Percentiles rank a stretch among this genome's conserved stretches.
Evolutionary conservation across 495 filamentous ascomycete genomes (phyloP).

Genomic region (Xylaria palmicola): DNA sequence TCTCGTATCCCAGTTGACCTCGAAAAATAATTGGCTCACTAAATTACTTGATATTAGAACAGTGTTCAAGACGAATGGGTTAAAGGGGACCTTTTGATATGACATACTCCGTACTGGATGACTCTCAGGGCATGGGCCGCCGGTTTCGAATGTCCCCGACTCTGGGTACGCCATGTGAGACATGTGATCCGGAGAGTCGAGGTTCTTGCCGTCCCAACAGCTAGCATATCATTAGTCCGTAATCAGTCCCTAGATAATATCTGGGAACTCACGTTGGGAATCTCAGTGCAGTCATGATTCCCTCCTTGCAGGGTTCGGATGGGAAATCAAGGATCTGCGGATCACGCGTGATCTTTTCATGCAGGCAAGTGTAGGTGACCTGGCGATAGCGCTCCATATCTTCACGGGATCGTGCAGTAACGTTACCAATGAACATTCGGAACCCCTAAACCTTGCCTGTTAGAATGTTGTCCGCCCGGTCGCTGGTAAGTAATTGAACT

Average conservation of each 20-base stretch:
- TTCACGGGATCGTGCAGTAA: too few relatives aligned
- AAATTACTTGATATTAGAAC: background rate
- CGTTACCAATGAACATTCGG: too few relatives aligned
- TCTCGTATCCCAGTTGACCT: background rate
- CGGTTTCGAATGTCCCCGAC: background rate
- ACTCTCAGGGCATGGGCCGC: background rate
- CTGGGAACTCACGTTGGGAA: background rate
- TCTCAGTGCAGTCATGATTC: background rate
- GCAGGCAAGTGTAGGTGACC: too few relatives aligned
- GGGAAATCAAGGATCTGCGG: too few relatives aligned
- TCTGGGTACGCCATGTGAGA: background rate
- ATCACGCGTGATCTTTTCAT: too few relatives aligned
- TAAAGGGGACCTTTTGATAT: background rate
- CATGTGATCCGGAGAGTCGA: background rate
- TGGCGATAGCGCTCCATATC: too few relatives aligned
- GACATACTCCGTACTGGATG: background rate
- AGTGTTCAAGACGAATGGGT: background rate
- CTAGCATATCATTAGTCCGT: too few relatives aligned
- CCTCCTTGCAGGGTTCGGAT: too few relatives aligned
- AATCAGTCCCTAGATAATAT: too few relatives aligned
- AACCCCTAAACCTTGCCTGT: too few relatives aligned
- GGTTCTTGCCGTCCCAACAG: background rate
- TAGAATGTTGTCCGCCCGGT: too few relatives aligned
- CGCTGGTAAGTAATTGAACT: too few relatives aligned
- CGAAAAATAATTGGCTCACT: background rate